Evolutionary conservation across 108 stramenopile species (phyloP).

Genomic region (Cyclostephanos tholiformis): DNA sequence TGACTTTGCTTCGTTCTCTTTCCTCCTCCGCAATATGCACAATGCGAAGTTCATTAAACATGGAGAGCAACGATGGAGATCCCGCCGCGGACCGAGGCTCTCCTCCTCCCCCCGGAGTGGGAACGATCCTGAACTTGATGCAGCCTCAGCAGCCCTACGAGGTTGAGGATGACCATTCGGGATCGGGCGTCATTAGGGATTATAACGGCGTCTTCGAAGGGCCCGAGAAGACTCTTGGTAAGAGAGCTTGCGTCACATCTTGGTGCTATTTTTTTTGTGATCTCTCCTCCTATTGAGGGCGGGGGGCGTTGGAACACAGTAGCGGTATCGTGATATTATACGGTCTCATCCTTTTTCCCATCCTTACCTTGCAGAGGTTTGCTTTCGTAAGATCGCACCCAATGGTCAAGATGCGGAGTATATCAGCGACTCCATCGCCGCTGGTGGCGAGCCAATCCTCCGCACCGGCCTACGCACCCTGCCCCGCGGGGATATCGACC

Average conservation of each 20-base stretch:
- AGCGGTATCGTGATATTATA: too few species aligned
- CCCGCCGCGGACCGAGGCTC: not conserved
- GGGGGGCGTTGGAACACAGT: too few species aligned
- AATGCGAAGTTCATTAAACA: not conserved
- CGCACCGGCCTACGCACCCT: constrained; percentile 84
- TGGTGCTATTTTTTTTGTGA: not conserved
- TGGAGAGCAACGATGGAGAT: not conserved
- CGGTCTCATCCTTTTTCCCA: constrained; percentile 3
- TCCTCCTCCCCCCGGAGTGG: constrained; percentile 7
- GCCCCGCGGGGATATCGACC: constrained; percentile 80
- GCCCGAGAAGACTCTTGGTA: constrained; percentile 83
- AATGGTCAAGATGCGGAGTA: constrained; percentile 33
- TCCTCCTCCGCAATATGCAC: too few species aligned
- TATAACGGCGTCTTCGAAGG: constrained; percentile 89
- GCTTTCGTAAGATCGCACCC: constrained; percentile 64
- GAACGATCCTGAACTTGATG: constrained; percentile 14
- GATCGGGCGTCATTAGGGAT: constrained; percentile 77
- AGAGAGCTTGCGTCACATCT: not conserved
- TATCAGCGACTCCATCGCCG: constrained; percentile 16
- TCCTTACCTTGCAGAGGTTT: constrained; percentile 53
- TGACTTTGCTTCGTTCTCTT: too few species aligned
- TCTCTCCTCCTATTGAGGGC: not conserved
- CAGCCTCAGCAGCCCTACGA: constrained; percentile 56
- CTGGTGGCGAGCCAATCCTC: constrained; percentile 26
- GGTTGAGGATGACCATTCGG: constrained; percentile 71